Base-by-base conservation (phyloP, 192 early-diverging fungal species). In the Coemansia sp. region DNA sequence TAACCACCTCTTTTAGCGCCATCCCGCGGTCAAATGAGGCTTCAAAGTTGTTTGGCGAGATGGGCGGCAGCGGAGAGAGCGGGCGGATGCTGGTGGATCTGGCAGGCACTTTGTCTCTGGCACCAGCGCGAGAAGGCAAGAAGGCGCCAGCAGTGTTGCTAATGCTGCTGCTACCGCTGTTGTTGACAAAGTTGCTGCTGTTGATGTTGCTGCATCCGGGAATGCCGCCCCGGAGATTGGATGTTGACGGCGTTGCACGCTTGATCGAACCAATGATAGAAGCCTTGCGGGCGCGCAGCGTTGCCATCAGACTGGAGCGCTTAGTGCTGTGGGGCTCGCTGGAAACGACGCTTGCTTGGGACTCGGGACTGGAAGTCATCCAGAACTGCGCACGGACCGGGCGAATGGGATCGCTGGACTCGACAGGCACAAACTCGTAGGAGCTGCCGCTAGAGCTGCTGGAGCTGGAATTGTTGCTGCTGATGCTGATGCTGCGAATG, bases 31-130 rank as follows among this genome's bases (percentile, higher is more conserved):
- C 79, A 63, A 81, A 76, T 12, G 79, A 81, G 2, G 79, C 79
- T 50, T 81, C 70, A n/a, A 81, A 68, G 48, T 81, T 81, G 57
- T 81, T 81, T 43, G 79, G 79, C 57, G 70, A 76, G 8, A 81
- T 81, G 12, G 63, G 44, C 8, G 79, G 79, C 38, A 81, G 37
- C 2, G 79, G 79, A 43, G 79, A 73, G 38, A 81, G 74, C 38
- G 74, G 68, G 43, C 66, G 64, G 19, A 75, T 70, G 53, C 66
- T 75, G 7, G 69, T 53, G 14, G 69, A 64, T 8, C 77, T 59
- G 2, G 54, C 25, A 1, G 69, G 77, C 40, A 63, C 65, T 17
- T 44, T 0, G 58, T 54, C 57, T 58, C 65, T 59, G n/a, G 51
- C 4, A 57, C 65, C 2, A 58, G 63, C n/a, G 53, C 65, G 64